Evolutionary conservation across 768 basidiomycete species (phyloP), one percentile per base, ranked within the genome.

Genomic region (Suillus cothurnatus): DNA sequence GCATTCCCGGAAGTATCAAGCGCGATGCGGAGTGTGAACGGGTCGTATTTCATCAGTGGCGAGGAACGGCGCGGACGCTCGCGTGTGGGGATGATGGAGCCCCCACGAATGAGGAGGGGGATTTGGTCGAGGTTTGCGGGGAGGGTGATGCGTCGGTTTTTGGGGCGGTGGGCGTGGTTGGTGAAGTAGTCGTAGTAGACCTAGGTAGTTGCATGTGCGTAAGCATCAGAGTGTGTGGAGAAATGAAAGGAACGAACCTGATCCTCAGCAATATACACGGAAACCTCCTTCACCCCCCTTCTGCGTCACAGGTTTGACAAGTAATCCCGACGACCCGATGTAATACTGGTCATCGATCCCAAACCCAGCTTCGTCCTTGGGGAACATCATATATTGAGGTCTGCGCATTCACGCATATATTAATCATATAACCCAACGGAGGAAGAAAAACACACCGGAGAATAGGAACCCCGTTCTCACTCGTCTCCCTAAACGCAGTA

Each of bases 371-470:
- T 87, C 81, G 74, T 99, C 96, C 64, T 93, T 84, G 6, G 97
- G 97, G 88, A 97, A 95, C 75, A 91, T 83, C 64, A 95, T 87
- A 71, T 94, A 99, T 76, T 99, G 97, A n/a, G 97, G 97, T 59
- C 96, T 97, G 52, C 9, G 52, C n/a, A 19, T 49, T 49, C 14
- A 23, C 14, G 6, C 23, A 23, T 17, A 28, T 28, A 28, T 52
- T 28, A 17, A 28, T 28, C 15, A 19, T 17, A 50, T 52, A 15
- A 17, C 4, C 26, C 26, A 19, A 28, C 7, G 1, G 11, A 53
- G 12, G 34, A n/a, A 41, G 62, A n/a, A 49, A 53, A 41, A 71
- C 84, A 64, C 71, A 94, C 95, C 93, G 85, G 69, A 97, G 76
- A 61, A 98, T 85, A 3, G 97, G 95, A 31, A 90, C 72, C 1